phyloP scores from a whole-genome alignment of 176 grass and related monocot species.

The Musa troglodytarum region DNA sequence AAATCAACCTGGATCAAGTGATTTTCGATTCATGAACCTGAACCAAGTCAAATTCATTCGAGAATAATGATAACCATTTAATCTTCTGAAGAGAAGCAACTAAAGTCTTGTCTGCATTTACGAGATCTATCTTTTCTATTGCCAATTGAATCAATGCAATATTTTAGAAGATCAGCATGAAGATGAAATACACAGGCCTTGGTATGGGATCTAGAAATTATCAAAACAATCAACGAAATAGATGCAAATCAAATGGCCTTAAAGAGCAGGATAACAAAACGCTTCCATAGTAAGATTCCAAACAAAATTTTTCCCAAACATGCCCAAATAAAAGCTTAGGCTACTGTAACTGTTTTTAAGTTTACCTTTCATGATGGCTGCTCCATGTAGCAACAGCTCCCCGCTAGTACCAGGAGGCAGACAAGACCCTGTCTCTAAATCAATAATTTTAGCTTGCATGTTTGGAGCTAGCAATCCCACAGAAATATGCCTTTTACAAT shows the following conservation, averaged over 20 bases:
- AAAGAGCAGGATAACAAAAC: not conserved
- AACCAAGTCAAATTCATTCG: not conserved
- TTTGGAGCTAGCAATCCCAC: constrained; percentile 90
- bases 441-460: constrained; percentile 63
- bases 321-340: not conserved
- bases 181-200: not conserved
- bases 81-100: not conserved
- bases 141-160: not conserved
- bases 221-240: not conserved
- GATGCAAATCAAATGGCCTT: not conserved
- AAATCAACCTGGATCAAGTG: not conserved
- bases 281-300: not conserved
- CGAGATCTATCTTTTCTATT: not conserved
- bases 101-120: not conserved
- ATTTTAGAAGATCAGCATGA: not conserved
- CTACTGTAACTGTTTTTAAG: not conserved
- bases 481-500: constrained; percentile 51
- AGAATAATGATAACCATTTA: not conserved
- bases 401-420: constrained; percentile 64
- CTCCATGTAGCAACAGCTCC: constrained; percentile 67
- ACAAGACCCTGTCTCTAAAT: constrained; percentile 41
- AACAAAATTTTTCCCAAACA: not conserved
- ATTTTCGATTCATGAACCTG: not conserved
- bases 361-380: constrained; percentile 82
- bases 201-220: not conserved